Evolutionary conservation across 75 land plant species (phyloP), one percentile per base, ranked within the genome.

Genomic region (Isoetes taiwanensis): DNA sequence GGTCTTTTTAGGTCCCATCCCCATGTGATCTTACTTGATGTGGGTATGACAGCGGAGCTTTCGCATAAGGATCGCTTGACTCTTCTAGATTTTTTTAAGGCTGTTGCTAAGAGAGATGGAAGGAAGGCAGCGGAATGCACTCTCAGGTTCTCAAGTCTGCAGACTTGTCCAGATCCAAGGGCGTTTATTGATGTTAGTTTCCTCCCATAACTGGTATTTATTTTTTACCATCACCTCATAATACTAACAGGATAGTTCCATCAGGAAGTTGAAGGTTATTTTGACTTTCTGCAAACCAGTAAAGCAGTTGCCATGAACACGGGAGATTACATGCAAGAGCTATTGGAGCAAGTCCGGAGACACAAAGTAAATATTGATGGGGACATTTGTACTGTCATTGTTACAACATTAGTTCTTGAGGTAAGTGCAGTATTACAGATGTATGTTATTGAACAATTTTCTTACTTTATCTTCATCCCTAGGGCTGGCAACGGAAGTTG

Each of bases 21-120:
- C 43, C 83, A 89, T 62, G 72, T 89, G 3, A 67, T 89, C n/a
- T 75, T 89, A 33, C 77, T 89, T 20, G 96, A 89, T 70, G 96
- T 89, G 3, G 96, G 96, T 34, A 79, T 89, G 96, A 89, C 91
- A 19, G 96, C 91, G 52, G 96, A 89, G 65, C 83, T 89, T 25
- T 78, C 90, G 28, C 58, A 64, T 23, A 77, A 43, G 39, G 86
- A 89, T 29, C 65, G 77, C 25, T 29, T 30, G 5, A 89, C 78
- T 54, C 61, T 89, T 14, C 21, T 84, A 30, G 83, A 77, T 30
- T 89, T 89, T 39, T 85, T 89, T 34, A 89, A 85, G 62, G 90
- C 90, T 23, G 76, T 89, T 53, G 96, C 91, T 26, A 32, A 54
- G 31, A 58, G 76, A 62, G 96, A 89, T 71, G 96, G 96, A 1